Evolutionary conservation across 2,329 filamentous ascomycete species (phyloP).

Genomic region (Botrytis galanthina): DNA sequence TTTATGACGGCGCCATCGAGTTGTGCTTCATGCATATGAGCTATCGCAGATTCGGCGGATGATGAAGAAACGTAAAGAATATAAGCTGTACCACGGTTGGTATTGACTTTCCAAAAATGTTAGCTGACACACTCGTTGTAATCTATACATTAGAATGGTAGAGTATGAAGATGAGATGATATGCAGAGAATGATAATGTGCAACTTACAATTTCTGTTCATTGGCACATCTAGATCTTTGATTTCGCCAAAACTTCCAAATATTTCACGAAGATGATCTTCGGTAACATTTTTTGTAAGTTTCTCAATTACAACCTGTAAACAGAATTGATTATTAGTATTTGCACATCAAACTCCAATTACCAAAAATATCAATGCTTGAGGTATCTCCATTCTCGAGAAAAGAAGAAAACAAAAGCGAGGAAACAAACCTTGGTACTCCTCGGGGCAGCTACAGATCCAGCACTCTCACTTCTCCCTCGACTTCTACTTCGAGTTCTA

Average conservation of each 20-base stretch:
- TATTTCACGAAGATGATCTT: slow-evolving; percentile 84
- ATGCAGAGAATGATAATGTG: neutral
- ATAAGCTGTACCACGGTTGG: slow-evolving; percentile 90
- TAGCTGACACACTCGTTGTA: slow-evolving; percentile 25
- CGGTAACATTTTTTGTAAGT: slow-evolving; percentile 90
- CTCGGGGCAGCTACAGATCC: slow-evolving; percentile 35
- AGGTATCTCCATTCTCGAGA: neutral
- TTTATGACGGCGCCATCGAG: slow-evolving; percentile 40
- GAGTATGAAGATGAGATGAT: neutral
- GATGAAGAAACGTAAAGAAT: slow-evolving; percentile 76
- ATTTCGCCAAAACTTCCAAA: slow-evolving; percentile 87
- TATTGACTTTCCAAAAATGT: slow-evolving; percentile 61
- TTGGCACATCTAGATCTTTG: slow-evolving; percentile 81
- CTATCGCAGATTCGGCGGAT: slow-evolving; percentile 83
- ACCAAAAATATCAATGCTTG: neutral
- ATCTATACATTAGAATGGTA: neutral
- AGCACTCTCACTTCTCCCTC: slow-evolving; percentile 36
- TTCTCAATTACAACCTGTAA: slow-evolving; percentile 84
- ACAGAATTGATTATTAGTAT: slow-evolving; percentile 41
- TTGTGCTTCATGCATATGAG: slow-evolving; percentile 98
- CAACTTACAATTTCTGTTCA: slow-evolving; percentile 76
- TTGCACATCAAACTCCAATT: slow-evolving; percentile 24
- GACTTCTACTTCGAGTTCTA: slow-evolving; percentile 4
- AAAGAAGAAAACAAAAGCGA: neutral
- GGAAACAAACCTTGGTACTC: slow-evolving; percentile 51